Percentiles rank a stretch among this genome's conserved stretches.
These are phyloP conservation scores for Lecanicillium sp. DNA, from an alignment of 2,329 filamentous ascomycete genomes.

Conservation along the genomic window DNA sequence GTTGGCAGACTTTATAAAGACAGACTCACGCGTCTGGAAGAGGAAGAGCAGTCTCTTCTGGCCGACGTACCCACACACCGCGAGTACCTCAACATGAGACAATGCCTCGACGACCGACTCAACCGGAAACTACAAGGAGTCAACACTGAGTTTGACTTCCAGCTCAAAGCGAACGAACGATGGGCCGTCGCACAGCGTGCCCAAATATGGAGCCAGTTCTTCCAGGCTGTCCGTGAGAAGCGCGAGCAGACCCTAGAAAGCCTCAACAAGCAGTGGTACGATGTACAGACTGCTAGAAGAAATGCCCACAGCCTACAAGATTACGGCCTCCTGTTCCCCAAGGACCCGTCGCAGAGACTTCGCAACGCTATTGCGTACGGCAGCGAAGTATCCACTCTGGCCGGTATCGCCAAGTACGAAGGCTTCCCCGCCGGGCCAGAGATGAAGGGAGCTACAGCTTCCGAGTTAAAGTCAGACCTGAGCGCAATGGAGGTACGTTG, in stretches of 20 bases:
- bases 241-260: constrained; percentile 74
- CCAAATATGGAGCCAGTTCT: constrained; percentile 85
- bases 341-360: constrained; percentile 69
- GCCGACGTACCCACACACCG: constrained; percentile 69
- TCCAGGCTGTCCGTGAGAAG: constrained; percentile 76
- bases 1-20: constrained; percentile 73
- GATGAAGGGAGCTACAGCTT: constrained; percentile 63
- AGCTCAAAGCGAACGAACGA: constrained; percentile 64
- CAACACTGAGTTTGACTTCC: constrained; percentile 66
- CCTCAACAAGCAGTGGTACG: constrained; percentile 85
- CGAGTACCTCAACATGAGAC: constrained; percentile 84
- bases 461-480: constrained; percentile 80
- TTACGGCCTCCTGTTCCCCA: constrained; percentile 75
- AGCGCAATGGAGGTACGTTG: constrained; percentile 72
- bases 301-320: constrained; percentile 75
- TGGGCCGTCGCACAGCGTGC: constrained; percentile 75
- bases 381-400: constrained; percentile 84
- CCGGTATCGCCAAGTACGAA: constrained; percentile 88
- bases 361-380: constrained; percentile 88
- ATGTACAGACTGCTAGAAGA: constrained; percentile 83
- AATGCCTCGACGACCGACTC: constrained; percentile 75
- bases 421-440: constrained; percentile 94
- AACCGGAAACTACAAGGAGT: constrained; percentile 75
- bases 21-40: constrained; percentile 72
- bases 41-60: constrained; percentile 57